Evolutionary conservation across 495 filamentous ascomycete species (phyloP), one percentile per base, ranked within the genome.

Genomic region (Penicillium egyptiacum): DNA sequence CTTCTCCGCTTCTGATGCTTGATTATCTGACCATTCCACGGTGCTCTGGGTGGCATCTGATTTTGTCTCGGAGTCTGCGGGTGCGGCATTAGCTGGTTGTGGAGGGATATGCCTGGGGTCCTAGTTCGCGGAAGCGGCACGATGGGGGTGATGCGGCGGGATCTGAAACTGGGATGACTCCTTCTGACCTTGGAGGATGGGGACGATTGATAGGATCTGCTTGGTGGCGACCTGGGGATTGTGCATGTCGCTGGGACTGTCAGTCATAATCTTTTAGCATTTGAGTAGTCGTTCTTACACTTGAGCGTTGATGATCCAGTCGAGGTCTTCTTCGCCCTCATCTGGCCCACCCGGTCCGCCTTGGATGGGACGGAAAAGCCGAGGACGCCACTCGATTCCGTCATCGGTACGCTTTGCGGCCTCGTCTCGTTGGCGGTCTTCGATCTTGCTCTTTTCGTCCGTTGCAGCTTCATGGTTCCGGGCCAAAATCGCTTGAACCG

Each of bases 361-460:
- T 26, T 83, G 80, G 10, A 95, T 86, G 51, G 66, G 68, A 57
- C 90, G 81, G 79, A 99, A 99, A 17, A 96, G 81, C 55, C 82
- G 81, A 8, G 94, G 93, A 50, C 83, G 85, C 95, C 95, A 99
- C 57, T 96, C 92, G 14, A 93, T 78, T 46, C 88, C 91, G 10
- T 94, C 86, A 28, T 91, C 85, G 31, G 80, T 81, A 60, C 94
- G 84, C 67, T 84, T 84, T 39, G 92, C 89, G 2, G 95, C 90
- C 66, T 97, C 92, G 39, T 90, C 86, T 67, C 94, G 81, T 73
- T 99, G 94, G 62, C 77, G 83, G 57, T 98, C 91, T 68, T 99
- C 94, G 62, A 98, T 90, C 71, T 88, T 89, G 17, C 86, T 91
- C 76, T 99, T 99, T 68, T 96, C 94, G 40, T 93, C 91, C 8